These are phyloP conservation scores for Podaxis pistillaris DNA, from an alignment of 768 basidiomycete genomes.

Conservation along the genomic window DNA sequence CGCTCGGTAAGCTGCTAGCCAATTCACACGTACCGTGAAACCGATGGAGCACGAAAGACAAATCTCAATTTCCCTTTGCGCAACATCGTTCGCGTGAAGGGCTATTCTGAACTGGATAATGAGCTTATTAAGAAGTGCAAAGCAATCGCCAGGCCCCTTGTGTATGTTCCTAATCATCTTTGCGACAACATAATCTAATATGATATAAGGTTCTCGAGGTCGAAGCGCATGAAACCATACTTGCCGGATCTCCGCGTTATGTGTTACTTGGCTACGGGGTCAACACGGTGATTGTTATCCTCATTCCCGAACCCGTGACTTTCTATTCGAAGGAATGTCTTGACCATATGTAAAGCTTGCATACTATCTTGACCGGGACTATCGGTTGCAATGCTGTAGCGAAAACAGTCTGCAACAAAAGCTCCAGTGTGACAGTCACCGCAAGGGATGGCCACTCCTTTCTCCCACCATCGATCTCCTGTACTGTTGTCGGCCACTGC, in stretches of 20 bases:
- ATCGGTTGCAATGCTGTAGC: too few species aligned
- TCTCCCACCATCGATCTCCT: too few species aligned
- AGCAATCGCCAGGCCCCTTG: neutral
- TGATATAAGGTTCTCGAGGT: neutral
- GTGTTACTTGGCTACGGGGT: neutral
- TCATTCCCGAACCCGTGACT: neutral
- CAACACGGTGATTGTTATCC: neutral
- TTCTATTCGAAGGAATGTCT: neutral
- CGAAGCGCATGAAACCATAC: neutral
- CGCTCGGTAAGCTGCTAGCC: neutral
- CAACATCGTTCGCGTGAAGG: neutral
- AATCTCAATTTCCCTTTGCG: neutral
- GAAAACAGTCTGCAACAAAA: too few species aligned
- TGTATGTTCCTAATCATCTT: neutral
- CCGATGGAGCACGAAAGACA: neutral
- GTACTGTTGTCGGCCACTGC: too few species aligned
- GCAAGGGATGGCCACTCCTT: too few species aligned
- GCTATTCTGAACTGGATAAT: neutral
- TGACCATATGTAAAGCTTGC: too few species aligned
- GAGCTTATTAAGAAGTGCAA: neutral
- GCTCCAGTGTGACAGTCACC: too few species aligned
- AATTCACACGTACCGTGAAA: neutral
- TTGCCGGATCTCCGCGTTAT: neutral
- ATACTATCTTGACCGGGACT: too few species aligned
- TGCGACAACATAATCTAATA: neutral